Base-by-base conservation (phyloP, 2,329 filamentous ascomycete genomes). In the Leptographium radiaticola region DNA sequence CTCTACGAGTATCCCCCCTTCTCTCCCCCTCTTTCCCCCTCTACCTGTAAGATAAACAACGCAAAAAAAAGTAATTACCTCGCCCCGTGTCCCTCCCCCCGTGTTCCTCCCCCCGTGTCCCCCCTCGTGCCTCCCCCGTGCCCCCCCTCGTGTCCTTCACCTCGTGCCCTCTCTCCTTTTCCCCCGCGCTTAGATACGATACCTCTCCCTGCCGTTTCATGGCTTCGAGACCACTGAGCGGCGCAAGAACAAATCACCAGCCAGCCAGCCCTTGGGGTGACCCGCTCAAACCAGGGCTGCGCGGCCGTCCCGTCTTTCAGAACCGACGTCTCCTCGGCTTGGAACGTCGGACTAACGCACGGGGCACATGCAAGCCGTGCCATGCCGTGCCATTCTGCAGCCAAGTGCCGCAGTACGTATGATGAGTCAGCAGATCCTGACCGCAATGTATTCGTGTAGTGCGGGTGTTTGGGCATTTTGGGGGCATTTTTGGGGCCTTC, bases 131-230 rank as follows among this genome's bases (percentile, higher is more conserved):
- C 18, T 44, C 18, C 20, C 20, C n/a, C 25, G 11, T 44, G n/a
- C 9, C 43, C 16, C 31, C 10, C 10, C 4, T 6, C 43, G 9
- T 45, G 8, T 10, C 4, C 18, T 44, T 30, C 13, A 13, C 11
- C 33, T n/a, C 40, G 13, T 4, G 4, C 16, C 31, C n/a, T 36
- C n/a, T 42, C 30, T n/a, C 20, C 33, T 42, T 15, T 38, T n/a
- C 34, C 31, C n/a, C 34, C n/a, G 77, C 77, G 77, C 80, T 76
- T 70, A 73, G 77, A 79, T 80, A 81, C 75, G 75, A 80, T 81
- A 82, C 79, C 69, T 79, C 77, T 80, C 69, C 65, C 65, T 76
- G 74, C 72, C 70, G 59, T 64, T 56, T 66, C 65, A 75, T 81
- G 76, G 73, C 75, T 72, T 65, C 62, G 68, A 77, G 77, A 79